phyloP scores from a whole-genome alignment of 768 basidiomycete genomes.

The Floccularia luteovirens region DNA sequence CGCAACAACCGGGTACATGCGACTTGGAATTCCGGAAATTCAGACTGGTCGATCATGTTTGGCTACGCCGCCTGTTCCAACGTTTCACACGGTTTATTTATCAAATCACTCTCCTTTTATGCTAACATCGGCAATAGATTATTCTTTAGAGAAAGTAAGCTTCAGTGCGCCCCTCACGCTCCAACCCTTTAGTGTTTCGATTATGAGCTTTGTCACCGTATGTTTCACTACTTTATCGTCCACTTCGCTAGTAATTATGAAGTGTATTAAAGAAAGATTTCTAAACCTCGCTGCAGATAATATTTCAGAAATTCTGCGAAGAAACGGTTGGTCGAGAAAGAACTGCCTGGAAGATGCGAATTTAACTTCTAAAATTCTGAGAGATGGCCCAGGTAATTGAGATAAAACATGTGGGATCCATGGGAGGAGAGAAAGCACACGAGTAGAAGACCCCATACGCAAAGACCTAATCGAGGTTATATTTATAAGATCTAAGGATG shows the following conservation, averaged over 20 bases:
- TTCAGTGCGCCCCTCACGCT: background rate
- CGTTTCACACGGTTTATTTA: no score
- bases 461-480: constrained; percentile 15
- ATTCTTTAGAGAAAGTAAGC: constrained; percentile 1
- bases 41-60: no score
- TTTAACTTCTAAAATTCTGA: constrained; percentile 15
- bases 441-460: constrained; percentile 17
- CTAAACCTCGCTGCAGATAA: constrained; percentile 14
- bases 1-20: no score
- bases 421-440: constrained; percentile 18
- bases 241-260: constrained; percentile 14
- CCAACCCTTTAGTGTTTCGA: background rate
- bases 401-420: constrained; percentile 18
- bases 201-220: background rate
- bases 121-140: no score
- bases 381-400: constrained; percentile 8
- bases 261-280: constrained; percentile 15
- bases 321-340: constrained; percentile 18
- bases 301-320: constrained; percentile 13
- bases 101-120: no score
- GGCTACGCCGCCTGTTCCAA: no score
- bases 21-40: no score
- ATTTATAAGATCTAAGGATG: constrained; percentile 13
- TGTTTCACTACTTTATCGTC: constrained; percentile 11
- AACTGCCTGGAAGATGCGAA: constrained; percentile 22